Evolutionary conservation across 2,329 filamentous ascomycete species (phyloP), one percentile per base, ranked within the genome.

Genomic region (Aspergillus quadricinctus): DNA sequence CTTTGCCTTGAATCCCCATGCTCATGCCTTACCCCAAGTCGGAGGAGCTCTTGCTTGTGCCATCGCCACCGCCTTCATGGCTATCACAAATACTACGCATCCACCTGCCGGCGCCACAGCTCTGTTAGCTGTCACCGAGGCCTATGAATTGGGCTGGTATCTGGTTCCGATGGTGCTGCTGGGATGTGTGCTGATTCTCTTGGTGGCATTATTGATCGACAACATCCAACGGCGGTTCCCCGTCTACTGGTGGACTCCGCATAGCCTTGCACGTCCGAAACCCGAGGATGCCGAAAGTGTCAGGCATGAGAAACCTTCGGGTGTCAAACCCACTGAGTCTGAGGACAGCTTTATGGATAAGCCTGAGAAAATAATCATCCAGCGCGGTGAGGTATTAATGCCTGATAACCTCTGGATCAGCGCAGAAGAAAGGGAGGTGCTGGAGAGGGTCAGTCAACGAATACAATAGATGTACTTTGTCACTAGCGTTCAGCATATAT

Each of bases 41-140:
- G 87, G 80, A 1, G 88, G 84, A 10, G 82, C 87, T 10, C 72
- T 91, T 0, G 77, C 86, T 1, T 89, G 87, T 61, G 87, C 84
- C 0, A 69, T 80, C 2, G 81, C 88, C 0, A 88, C 83, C 0
- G 76, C 81, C 1, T 56, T 84, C 55, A 92, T 91, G 88, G 80
- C 80, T 0, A 64, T 90, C 23, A 91, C 88, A 1, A 87, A 86
- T 52, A 90, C 88, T 0, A 79, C 89, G 0, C 87, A 92, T 62
- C 88, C 88, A 0, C 89, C 88, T 0, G 88, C 87, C 0, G 88
- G 89, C 4, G 88, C 88, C 8, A 92, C 88, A 0, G 88, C 87
- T 0, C 73, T 92, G 1, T 74, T 92, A 27, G 87, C 87, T 0
- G 85, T 88, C 56, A 74, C 80, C 2, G 74, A 77, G 1, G 75